Percentiles rank a stretch among this genome's conserved stretches.
Conservation (phyloP, 495 filamentous ascomycete species). For the Hamigera avellanea region DNA sequence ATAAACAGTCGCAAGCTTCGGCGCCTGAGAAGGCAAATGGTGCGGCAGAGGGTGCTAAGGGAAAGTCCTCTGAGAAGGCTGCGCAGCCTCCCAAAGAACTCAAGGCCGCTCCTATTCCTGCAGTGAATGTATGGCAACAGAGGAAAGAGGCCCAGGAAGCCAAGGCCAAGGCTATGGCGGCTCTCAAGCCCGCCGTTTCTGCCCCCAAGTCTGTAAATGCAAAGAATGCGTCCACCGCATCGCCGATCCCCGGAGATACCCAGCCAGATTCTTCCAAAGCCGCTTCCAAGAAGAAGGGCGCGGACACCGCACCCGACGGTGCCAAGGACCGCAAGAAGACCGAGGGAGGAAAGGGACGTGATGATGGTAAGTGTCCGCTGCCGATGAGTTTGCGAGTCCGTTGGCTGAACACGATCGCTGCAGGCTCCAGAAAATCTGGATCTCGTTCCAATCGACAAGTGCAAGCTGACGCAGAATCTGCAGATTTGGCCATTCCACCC, state of each 20-base stretch:
- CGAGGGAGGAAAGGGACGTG: constrained; percentile 27
- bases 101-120: constrained; percentile 67
- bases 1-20: constrained; percentile 53
- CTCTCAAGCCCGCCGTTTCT: constrained; percentile 13
- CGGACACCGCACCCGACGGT: constrained; percentile 16
- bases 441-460: constrained; percentile 29
- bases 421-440: constrained; percentile 6
- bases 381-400: background rate
- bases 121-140: constrained; percentile 78
- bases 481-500: constrained; percentile 31
- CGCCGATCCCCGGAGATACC: constrained; percentile 20
- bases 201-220: constrained; percentile 16
- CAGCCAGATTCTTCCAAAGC: constrained; percentile 32
- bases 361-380: constrained; percentile 23
- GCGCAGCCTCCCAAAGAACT: constrained; percentile 48
- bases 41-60: constrained; percentile 20
- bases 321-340: constrained; percentile 31
- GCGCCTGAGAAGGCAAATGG: constrained; percentile 21
- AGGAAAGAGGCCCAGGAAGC: constrained; percentile 58
- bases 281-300: constrained; percentile 34
- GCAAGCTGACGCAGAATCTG: constrained; percentile 36
- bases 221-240: constrained; percentile 24
- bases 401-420: constrained; percentile 1
- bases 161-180: constrained; percentile 44
- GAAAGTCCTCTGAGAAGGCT: constrained; percentile 40